Evolutionary conservation across 2,329 filamentous ascomycete genomes (phyloP).

Genomic region (Trichoderma sp.): DNA sequence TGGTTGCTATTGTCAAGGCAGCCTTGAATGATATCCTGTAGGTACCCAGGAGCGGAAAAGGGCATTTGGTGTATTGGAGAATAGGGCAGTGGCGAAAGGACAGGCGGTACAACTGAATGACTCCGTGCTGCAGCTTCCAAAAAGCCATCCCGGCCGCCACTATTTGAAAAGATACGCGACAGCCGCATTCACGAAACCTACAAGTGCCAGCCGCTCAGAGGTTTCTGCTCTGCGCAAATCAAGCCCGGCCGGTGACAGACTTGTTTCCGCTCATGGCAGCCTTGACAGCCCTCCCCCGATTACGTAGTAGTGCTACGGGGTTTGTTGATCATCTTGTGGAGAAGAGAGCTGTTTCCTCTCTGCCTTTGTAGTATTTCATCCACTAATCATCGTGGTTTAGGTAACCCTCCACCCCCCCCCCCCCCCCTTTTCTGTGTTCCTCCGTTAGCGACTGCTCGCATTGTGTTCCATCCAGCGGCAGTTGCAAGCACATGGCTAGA

Average conservation of each 20-base stretch:
- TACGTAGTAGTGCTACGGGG: not conserved
- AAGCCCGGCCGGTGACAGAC: slow-evolving; percentile 8
- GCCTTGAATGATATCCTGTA: not conserved
- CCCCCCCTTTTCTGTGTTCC: not conserved
- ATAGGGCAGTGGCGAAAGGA: not conserved
- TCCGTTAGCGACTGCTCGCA: not conserved
- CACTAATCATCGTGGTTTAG: not conserved
- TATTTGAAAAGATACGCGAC: not conserved
- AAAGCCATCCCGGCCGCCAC: not conserved
- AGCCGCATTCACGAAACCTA: not conserved
- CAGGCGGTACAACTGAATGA: not conserved
- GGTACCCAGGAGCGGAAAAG: not conserved
- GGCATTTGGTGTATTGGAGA: not conserved
- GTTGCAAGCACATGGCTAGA: not conserved
- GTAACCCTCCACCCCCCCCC: not conserved
- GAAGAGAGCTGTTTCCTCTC: not conserved
- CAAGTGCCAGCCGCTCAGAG: not conserved
- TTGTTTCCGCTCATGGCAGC: not conserved
- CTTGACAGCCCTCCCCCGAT: not conserved
- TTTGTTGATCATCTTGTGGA: slow-evolving; percentile 15
- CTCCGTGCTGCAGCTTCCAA: not conserved
- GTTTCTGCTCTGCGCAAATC: not conserved
- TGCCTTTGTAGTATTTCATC: not conserved
- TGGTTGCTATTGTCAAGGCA: slow-evolving; percentile 16
- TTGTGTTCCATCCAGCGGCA: not conserved